phyloP scores from a whole-genome alignment of 176 grass and related monocot genomes.

The Carex scoparia region DNA sequence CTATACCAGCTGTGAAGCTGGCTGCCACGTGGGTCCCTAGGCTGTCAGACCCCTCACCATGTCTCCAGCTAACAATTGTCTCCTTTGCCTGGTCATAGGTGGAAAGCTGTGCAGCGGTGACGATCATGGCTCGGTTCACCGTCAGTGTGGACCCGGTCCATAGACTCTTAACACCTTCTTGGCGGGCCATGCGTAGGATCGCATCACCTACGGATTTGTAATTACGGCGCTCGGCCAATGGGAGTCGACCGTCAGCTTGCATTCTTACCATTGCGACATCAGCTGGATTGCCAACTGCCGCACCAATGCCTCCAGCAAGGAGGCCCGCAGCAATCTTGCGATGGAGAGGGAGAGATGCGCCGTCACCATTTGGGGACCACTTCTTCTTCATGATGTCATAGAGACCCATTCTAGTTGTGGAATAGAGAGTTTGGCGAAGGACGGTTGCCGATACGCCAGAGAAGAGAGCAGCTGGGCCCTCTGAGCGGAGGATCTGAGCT shows the following conservation, averaged over 20 bases:
- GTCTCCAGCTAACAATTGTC: constrained; percentile 16
- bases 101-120: constrained; percentile 22
- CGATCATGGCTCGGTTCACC: constrained; percentile 28
- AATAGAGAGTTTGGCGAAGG: constrained; percentile 90
- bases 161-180: constrained; percentile 73
- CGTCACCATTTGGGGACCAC: constrained; percentile 47
- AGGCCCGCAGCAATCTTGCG: constrained; percentile 67
- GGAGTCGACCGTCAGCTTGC: constrained; percentile 86
- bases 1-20: constrained; percentile 65
- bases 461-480: constrained; percentile 67
- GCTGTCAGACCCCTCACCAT: not conserved
- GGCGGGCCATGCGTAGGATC: constrained; percentile 54
- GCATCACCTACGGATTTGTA: constrained; percentile 79
- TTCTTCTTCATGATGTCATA: constrained; percentile 85
- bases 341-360: constrained; percentile 51
- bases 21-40: constrained; percentile 69
- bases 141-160: constrained; percentile 23
- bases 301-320: constrained; percentile 67
- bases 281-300: constrained; percentile 83
- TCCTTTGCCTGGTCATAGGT: constrained; percentile 31
- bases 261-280: constrained; percentile 97
- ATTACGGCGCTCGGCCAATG: constrained; percentile 68
- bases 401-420: constrained; percentile 89
- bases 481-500: constrained; percentile 75
- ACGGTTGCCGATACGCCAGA: constrained; percentile 76